A percentile compares a stretch with the other conserved stretches of the same genome.
Evolutionary conservation across 306 rosid species (phyloP).

Genomic region (Quercus variabilis): DNA sequence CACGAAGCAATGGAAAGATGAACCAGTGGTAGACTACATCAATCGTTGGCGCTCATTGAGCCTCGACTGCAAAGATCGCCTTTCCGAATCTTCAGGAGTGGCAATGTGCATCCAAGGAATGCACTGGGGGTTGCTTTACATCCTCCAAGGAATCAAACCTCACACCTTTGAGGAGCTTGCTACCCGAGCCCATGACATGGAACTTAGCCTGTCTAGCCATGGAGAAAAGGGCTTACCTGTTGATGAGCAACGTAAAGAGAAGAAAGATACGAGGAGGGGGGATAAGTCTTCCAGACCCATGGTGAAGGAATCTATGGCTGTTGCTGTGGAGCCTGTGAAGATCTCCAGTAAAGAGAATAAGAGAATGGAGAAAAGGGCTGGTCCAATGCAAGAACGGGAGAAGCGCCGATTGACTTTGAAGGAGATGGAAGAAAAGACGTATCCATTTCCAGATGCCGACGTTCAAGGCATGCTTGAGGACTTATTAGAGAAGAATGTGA

Average conservation of each 20-base stretch:
- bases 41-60: neutral
- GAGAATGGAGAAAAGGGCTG: neutral
- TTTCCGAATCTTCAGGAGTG: too few relatives aligned
- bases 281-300: neutral
- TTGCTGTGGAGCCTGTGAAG: neutral
- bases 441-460: neutral
- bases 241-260: too few relatives aligned
- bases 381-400: neutral
- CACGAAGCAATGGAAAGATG: neutral
- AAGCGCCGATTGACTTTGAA: neutral
- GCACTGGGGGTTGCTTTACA: neutral
- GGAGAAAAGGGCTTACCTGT: too few relatives aligned
- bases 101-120: neutral
- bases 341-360: too few relatives aligned
- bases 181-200: neutral
- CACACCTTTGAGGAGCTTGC: neutral
- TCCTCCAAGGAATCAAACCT: neutral
- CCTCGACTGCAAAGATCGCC: neutral
- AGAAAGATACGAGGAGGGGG: too few relatives aligned
- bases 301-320: neutral
- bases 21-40: neutral
- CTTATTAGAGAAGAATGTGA: too few relatives aligned
- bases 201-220: too few relatives aligned
- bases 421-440: neutral
- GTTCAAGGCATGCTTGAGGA: neutral